Conservation (phyloP, 2,329 filamentous ascomycete genomes). For the Biscogniauxia sp. region DNA sequence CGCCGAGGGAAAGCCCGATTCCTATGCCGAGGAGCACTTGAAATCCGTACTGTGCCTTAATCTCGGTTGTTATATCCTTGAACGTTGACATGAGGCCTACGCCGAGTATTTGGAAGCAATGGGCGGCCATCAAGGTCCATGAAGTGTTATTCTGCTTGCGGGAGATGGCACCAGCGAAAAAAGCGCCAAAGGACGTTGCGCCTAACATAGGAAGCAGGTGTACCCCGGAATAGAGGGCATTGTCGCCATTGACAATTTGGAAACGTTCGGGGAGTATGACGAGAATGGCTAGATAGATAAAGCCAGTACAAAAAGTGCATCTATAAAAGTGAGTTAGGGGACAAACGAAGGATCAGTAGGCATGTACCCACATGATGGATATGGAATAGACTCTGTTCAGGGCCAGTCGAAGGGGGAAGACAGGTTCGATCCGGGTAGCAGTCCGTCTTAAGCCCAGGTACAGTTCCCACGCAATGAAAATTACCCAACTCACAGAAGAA, state of each 20-base stretch:
- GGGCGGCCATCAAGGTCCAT: conserved; percentile 47
- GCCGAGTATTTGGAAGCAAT: conserved; percentile 52
- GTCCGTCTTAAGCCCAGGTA: conserved; percentile 38
- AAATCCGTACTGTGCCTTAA: conserved; percentile 50
- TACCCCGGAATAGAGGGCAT: conserved; percentile 52
- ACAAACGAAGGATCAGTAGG: background rate
- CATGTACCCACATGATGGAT: conserved; percentile 45
- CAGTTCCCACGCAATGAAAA: conserved; percentile 52
- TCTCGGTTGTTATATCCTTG: conserved; percentile 30
- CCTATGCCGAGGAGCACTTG: conserved; percentile 58
- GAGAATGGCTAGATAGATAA: conserved; percentile 56
- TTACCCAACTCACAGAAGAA: conserved; percentile 45
- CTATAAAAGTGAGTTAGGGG: conserved; percentile 31
- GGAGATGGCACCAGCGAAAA: conserved; percentile 52
- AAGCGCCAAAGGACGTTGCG: conserved; percentile 54
- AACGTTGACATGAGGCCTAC: conserved; percentile 49
- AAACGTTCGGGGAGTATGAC: conserved; percentile 59
- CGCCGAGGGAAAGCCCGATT: conserved; percentile 56
- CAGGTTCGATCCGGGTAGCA: conserved; percentile 45
- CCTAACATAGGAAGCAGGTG: conserved; percentile 59
- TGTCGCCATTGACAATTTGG: conserved; percentile 56
- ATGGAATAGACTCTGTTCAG: conserved; percentile 49
- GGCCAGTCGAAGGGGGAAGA: conserved; percentile 53
- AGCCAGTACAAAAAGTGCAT: conserved; percentile 55
- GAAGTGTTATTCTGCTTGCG: conserved; percentile 54